Evolutionary conservation across 305 asterid species (phyloP), one percentile per base, ranked within the genome.

Genomic region (Fraxinus greggii): DNA sequence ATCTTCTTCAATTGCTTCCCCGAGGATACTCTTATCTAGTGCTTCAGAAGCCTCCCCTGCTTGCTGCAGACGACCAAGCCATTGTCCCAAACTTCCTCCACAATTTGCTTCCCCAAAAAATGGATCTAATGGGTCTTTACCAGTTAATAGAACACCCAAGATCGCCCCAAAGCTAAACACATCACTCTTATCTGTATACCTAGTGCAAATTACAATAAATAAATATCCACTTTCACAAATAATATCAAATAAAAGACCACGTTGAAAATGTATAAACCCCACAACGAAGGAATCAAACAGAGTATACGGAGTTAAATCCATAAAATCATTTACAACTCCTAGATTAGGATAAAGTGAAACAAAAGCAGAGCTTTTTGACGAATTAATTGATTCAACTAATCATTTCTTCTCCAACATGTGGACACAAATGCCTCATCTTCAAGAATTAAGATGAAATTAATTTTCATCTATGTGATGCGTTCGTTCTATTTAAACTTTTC

Each of bases 141-240:
- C 97, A 0, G 97, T 94, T 83, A 95, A 84, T 38, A 94, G 89
- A 69, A 88, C 90, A 72, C 92, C 97, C 90, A 95, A 75, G 74
- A 94, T 90, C 5, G 90, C 91, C 80, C 98, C 99, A 81, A 95
- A 95, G 90, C 99, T 95, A 86, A 85, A 95, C 13, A 93, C 89
- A 17, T 95, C 99, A 72, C 99, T 91, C 89, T 95, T 95, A 54
- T 94, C 99, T 0, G 97, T 90, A 83, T 94, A 91, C 93, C 98
- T 94, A 83, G 15, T n/a, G 72, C 61, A 76, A 38, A 65, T 23
- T 56, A 21, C 9, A 0, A 67, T 31, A 63, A 78, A 76, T 5
- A 79, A 33, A 79, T 8, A 36, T 26, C 42, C 67, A 81, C 1
- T 15, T 80, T 75, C 72, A 78, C 32, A 79, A 61, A 77, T 77